These are phyloP conservation scores for Ceriops decandra DNA, from an alignment of 345 rosid genomes.

Conservation along the genomic window DNA sequence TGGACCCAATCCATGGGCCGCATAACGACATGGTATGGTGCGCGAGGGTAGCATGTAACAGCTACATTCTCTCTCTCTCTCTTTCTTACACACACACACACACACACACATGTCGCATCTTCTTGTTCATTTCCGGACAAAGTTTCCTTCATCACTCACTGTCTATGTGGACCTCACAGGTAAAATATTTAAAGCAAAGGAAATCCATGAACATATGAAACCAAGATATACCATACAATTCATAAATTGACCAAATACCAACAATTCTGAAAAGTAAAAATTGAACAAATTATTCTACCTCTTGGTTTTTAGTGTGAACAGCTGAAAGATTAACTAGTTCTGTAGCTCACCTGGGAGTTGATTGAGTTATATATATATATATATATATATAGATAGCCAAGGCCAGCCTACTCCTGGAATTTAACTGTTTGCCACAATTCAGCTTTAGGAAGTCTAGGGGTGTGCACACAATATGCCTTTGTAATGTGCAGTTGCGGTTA, in stretches of 20 bases:
- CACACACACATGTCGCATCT: conserved; percentile 11
- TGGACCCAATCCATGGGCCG: conserved; percentile 78
- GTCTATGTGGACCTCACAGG: conserved; percentile 14
- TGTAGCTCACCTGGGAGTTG: conserved; percentile 9
- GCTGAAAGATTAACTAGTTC: too few relatives aligned
- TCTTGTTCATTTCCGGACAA: conserved; percentile 2
- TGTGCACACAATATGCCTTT: too few relatives aligned
- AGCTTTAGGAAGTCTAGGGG: too few relatives aligned
- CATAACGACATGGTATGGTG: conserved; percentile 59
- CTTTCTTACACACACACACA: conserved; percentile 16
- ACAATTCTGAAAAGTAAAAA: too few relatives aligned
- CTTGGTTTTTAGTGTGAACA: too few relatives aligned
- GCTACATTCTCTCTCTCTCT: conserved; percentile 34
- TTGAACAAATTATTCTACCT: too few relatives aligned
- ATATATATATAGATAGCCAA: too few relatives aligned
- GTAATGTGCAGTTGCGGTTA: too few relatives aligned
- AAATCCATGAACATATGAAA: not conserved
- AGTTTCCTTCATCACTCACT: conserved; percentile 7
- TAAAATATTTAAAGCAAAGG: not conserved
- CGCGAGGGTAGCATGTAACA: conserved; percentile 59
- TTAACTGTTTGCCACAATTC: too few relatives aligned
- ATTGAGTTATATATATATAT: not conserved
- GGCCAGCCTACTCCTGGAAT: too few relatives aligned
- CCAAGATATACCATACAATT: not conserved
- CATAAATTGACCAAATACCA: not conserved